Evolutionary conservation across 441 rosid genomes (phyloP).

Genomic region (Corymbia calophylla): DNA sequence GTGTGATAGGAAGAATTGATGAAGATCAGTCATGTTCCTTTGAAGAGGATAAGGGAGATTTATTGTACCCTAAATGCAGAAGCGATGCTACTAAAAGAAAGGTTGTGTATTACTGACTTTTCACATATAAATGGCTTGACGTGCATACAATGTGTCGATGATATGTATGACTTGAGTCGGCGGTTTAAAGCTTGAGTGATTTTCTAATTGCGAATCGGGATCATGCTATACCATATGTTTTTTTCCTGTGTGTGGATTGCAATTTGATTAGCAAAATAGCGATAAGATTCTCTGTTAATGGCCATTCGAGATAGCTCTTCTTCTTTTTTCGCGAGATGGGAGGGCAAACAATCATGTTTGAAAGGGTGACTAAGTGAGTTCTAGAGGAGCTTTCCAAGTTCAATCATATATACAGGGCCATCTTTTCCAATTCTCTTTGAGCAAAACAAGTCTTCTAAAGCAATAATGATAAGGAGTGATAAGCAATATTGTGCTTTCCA

Average conservation of each 20-base stretch:
- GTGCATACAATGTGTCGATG: background rate
- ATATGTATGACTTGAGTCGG: background rate
- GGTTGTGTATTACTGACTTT: background rate
- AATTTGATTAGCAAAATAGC: background rate
- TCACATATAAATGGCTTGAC: background rate
- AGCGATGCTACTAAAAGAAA: background rate
- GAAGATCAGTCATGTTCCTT: background rate
- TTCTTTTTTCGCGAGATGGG: background rate
- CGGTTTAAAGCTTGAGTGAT: background rate
- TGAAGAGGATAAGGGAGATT: background rate
- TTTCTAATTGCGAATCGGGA: background rate
- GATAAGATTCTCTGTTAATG: background rate
- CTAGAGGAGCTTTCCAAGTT: background rate
- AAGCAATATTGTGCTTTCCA: background rate
- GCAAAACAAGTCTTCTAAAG: background rate
- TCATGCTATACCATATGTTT: background rate
- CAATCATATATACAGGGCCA: background rate
- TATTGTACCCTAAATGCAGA: background rate
- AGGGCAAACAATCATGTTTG: background rate
- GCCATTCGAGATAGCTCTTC: background rate
- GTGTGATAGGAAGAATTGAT: background rate
- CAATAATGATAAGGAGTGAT: background rate
- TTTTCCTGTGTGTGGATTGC: background rate
- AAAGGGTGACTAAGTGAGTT: background rate
- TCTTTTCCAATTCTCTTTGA: background rate